Evolutionary conservation across 1,284 basidiomycete species (phyloP), one percentile per base, ranked within the genome.

Genomic region (Tremellales sp.): DNA sequence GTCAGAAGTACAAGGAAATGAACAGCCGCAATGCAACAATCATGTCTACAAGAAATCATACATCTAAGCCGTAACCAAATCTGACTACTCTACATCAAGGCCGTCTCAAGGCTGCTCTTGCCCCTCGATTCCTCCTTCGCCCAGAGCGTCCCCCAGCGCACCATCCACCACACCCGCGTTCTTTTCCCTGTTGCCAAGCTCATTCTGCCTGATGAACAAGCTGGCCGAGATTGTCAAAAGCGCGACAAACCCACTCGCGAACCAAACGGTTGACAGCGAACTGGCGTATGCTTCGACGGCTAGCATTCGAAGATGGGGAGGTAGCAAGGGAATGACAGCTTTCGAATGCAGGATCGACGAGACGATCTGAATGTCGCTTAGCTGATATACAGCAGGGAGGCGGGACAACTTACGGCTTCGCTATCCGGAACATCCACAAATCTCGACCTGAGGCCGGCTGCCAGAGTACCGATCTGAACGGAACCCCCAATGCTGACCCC

Each of bases 311-410:
- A 61, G 51, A 3, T 40, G 34, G 0, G 52, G 51, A 1, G 64
- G 55, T 12, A 72, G 52, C 5, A 47, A 43, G 9, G 51, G 44
- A 27, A 74, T 68, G 21, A 65, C 68, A 1, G 65, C 50, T 53
- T 74, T 74, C 10, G 66, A 66, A 41, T 72, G 71, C 2, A 72
- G 53, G 45, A 74, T 64, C 12, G 61, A 44, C 38, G 51, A 47
- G 47, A 74, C 65, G 29, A 69, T 57, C 58, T 65, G 50, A 4
- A 10, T 29, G 28, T 26, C n/a, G 14, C 28, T 6, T 28, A 10
- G 12, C 8, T 25, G 21, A 32, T 18, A 25, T 39, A 3, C 18
- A 13, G 32, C 7, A n/a, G 31, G 35, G 31, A 14, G 9, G 13
- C 24, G 5, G 18, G 13, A 10, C 27, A 24, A 46, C 55, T 48